Evolutionary conservation across 495 filamentous ascomycete species (phyloP).

Genomic region (Neurospora discreta): DNA sequence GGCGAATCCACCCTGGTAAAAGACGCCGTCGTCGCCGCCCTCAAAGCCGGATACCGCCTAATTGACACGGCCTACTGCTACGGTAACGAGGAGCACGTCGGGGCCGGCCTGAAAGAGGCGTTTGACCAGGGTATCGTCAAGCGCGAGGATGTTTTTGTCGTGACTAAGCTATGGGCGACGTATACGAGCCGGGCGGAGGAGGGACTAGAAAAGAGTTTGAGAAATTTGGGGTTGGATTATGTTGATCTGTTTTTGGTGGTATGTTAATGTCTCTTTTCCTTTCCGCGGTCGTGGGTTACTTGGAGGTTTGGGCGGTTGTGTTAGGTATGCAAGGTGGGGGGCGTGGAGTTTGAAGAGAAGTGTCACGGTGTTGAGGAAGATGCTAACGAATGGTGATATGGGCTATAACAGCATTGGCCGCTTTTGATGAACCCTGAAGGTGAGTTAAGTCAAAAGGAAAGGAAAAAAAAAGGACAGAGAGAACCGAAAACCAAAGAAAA

Average conservation of each 20-base stretch:
- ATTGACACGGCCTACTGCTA: constrained; percentile 51
- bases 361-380: neutral
- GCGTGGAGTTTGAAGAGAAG: neutral
- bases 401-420: constrained; percentile 53
- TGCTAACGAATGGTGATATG: constrained; percentile 18
- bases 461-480: too few species aligned
- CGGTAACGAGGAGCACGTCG: constrained; percentile 47
- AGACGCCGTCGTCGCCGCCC: constrained; percentile 41
- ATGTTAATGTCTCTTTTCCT: neutral
- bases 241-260: constrained; percentile 65
- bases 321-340: neutral
- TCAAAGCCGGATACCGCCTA: constrained; percentile 55
- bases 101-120: constrained; percentile 47
- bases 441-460: constrained; percentile 10
- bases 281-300: neutral
- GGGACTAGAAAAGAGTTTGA: constrained; percentile 58
- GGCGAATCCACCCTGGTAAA: constrained; percentile 49
- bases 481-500: too few species aligned
- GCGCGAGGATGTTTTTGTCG: constrained; percentile 72
- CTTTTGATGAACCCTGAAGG: constrained; percentile 70
- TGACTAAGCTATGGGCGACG: constrained; percentile 75
- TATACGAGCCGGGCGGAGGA: constrained; percentile 58
- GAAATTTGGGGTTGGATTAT: constrained; percentile 63
- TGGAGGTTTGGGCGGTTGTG: neutral
- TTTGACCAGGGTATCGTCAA: constrained; percentile 56